Evolutionary conservation across 148 eudicot species (phyloP).

Genomic region (Camellia granthamiana): DNA sequence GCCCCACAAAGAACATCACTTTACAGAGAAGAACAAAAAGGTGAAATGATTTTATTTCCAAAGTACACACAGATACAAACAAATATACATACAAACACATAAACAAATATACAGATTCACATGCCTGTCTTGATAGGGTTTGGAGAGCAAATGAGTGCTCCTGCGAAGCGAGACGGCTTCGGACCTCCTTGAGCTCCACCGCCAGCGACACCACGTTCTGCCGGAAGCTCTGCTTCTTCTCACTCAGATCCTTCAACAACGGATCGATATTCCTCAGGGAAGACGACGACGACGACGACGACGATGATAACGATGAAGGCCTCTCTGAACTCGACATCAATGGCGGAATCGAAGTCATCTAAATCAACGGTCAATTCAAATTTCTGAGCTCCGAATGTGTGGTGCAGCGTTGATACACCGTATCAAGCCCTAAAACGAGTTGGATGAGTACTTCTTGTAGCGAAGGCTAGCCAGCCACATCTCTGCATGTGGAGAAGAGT

Average conservation of each 20-base stretch:
- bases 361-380: conserved; percentile 1
- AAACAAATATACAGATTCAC: background rate
- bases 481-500: conserved; percentile 19
- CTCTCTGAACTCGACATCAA: conserved; percentile 28
- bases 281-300: background rate
- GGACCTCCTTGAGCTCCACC: conserved; percentile 82
- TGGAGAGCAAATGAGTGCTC: conserved; percentile 65
- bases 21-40: conserved; percentile 30
- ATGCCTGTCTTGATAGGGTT: conserved; percentile 75
- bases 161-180: conserved; percentile 62
- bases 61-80: background rate
- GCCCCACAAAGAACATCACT: conserved; percentile 35
- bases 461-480: conserved; percentile 1
- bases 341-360: background rate
- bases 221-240: conserved; percentile 72
- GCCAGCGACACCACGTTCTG: conserved; percentile 80
- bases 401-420: background rate
- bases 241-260: conserved; percentile 80
- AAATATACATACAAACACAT: background rate
- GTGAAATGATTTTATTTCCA: conserved; percentile 33
- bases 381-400: background rate
- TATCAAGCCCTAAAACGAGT: conserved; percentile 1
- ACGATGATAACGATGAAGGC: conserved; percentile 7
- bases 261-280: conserved; percentile 60
- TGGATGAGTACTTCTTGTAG: background rate